These are phyloP conservation scores for Sugiyamaella qingdaonensis DNA, from an alignment of 805 yeast species.

Conservation along the genomic window DNA sequence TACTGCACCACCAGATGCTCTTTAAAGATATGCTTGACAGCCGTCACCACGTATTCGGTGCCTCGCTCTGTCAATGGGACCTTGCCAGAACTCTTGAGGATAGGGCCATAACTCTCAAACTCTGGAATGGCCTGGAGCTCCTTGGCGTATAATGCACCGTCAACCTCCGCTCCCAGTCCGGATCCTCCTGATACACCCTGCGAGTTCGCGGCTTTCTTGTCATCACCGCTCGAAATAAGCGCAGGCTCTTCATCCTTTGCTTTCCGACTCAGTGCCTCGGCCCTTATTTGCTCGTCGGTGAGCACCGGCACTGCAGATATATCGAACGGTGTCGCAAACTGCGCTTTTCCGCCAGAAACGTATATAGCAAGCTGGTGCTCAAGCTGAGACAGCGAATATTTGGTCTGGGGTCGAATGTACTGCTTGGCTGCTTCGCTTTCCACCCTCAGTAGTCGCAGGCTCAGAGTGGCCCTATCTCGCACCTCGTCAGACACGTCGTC, in stretches of 20 bases:
- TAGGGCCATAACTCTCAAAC: slow-evolving; percentile 64
- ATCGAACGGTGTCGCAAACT: slow-evolving; percentile 60
- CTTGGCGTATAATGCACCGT: slow-evolving; percentile 47
- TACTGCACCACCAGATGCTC: slow-evolving; percentile 73
- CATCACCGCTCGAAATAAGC: slow-evolving; percentile 40
- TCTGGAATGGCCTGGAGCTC: slow-evolving; percentile 71
- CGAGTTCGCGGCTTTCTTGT: slow-evolving; percentile 25
- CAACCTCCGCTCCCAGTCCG: slow-evolving; percentile 19
- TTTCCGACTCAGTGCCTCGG: slow-evolving; percentile 35
- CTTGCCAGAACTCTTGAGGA: slow-evolving; percentile 63
- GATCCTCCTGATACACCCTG: slow-evolving; percentile 29
- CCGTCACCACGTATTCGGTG: slow-evolving; percentile 86
- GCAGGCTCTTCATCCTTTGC: slow-evolving; percentile 56
- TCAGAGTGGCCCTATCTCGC: slow-evolving; percentile 91
- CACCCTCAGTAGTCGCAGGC: slow-evolving; percentile 60
- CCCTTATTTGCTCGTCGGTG: slow-evolving; percentile 36
- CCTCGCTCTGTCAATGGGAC: slow-evolving; percentile 82
- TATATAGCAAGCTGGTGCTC: slow-evolving; percentile 75
- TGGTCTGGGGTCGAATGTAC: slow-evolving; percentile 62
- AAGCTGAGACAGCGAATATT: slow-evolving; percentile 69
- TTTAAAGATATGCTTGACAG: slow-evolving; percentile 77
- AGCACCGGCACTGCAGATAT: slow-evolving; percentile 56
- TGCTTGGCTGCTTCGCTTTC: slow-evolving; percentile 36
- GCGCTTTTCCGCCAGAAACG: slow-evolving; percentile 48
- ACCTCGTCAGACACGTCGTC: slow-evolving; percentile 94